These are phyloP conservation scores for Penicillium verrucosum DNA, from an alignment of 2,329 filamentous ascomycete genomes.

Conservation along the genomic window DNA sequence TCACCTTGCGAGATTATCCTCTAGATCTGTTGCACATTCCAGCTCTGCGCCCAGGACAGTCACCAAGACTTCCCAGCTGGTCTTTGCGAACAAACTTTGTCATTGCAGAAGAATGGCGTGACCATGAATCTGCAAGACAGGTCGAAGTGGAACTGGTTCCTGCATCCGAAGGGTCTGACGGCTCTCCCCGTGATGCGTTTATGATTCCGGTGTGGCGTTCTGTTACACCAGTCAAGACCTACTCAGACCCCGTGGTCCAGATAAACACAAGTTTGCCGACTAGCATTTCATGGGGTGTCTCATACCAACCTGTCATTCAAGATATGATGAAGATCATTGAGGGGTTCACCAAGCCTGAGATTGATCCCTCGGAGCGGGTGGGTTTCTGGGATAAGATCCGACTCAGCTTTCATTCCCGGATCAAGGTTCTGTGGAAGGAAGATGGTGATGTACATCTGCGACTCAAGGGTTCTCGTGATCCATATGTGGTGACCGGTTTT, in stretches of 20 bases:
- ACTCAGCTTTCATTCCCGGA: slow-evolving; percentile 86
- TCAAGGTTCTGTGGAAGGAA: slow-evolving; percentile 87
- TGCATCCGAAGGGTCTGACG: slow-evolving; percentile 56
- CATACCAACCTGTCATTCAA: slow-evolving; percentile 95
- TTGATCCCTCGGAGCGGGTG: slow-evolving; percentile 88
- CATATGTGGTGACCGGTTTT: slow-evolving; percentile 86
- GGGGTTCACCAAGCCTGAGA: slow-evolving; percentile 91
- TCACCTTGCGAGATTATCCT: slow-evolving; percentile 90
- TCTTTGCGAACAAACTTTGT: slow-evolving; percentile 89
- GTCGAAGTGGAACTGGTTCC: slow-evolving; percentile 83
- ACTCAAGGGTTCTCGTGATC: slow-evolving; percentile 84
- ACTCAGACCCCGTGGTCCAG: slow-evolving; percentile 85
- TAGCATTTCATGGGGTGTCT: slow-evolving; percentile 93
- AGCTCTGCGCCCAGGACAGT: slow-evolving; percentile 73
- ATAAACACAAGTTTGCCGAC: slow-evolving; percentile 93
- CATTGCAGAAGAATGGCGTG: slow-evolving; percentile 87
- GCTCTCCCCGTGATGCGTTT: slow-evolving; percentile 62
- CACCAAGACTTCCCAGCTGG: slow-evolving; percentile 73
- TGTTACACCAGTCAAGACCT: slow-evolving; percentile 92
- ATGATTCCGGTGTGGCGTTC: slow-evolving; percentile 84
- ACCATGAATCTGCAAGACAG: slow-evolving; percentile 72
- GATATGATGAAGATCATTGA: slow-evolving; percentile 99
- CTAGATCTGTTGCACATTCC: slow-evolving; percentile 89
- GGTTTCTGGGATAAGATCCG: slow-evolving; percentile 99
- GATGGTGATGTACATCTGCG: slow-evolving; percentile 93